Conservation (phyloP, 306 rosid species). For the Glycine soja region DNA sequence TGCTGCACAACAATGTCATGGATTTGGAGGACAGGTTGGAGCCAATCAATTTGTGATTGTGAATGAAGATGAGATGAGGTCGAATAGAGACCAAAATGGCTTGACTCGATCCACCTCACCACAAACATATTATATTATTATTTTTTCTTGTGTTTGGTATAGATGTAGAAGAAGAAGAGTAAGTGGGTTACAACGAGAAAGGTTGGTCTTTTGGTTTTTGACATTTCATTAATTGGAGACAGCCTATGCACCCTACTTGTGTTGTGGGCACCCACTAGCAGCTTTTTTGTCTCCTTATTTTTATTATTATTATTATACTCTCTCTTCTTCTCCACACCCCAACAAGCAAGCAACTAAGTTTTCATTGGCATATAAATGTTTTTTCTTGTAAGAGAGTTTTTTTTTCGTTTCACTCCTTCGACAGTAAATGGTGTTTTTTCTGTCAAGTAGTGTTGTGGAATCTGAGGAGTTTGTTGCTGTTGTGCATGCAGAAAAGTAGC, state of each 20-base stretch:
- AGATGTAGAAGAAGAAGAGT: conserved; percentile 34
- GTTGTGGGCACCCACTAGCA: conserved; percentile 55
- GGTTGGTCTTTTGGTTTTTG: conserved; percentile 51
- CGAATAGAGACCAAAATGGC: conserved; percentile 40
- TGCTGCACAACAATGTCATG: conserved; percentile 43
- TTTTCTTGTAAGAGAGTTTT: conserved; percentile 39
- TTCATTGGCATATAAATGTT: conserved; percentile 27
- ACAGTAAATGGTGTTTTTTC: conserved; percentile 45
- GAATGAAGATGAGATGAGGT: conserved; percentile 39
- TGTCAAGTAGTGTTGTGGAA: conserved; percentile 46
- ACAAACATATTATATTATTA: conserved; percentile 10
- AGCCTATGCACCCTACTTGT: conserved; percentile 45
- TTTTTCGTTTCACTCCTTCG: conserved; percentile 44
- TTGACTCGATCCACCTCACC: conserved; percentile 32
- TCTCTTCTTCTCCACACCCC: conserved; percentile 35
- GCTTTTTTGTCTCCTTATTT: conserved; percentile 50
- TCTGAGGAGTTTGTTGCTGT: conserved; percentile 46
- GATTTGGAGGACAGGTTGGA: conserved; percentile 68
- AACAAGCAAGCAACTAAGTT: conserved; percentile 25
- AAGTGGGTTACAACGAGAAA: conserved; percentile 59
- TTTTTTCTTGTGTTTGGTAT: neutral
- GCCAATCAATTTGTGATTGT: conserved; percentile 55
- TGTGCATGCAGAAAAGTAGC: conserved; percentile 48
- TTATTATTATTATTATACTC: conserved; percentile 14
- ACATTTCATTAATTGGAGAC: conserved; percentile 50